Evolutionary conservation across 73 alveolate species (phyloP).

Genomic region (Blepharisma stoltei): DNA sequence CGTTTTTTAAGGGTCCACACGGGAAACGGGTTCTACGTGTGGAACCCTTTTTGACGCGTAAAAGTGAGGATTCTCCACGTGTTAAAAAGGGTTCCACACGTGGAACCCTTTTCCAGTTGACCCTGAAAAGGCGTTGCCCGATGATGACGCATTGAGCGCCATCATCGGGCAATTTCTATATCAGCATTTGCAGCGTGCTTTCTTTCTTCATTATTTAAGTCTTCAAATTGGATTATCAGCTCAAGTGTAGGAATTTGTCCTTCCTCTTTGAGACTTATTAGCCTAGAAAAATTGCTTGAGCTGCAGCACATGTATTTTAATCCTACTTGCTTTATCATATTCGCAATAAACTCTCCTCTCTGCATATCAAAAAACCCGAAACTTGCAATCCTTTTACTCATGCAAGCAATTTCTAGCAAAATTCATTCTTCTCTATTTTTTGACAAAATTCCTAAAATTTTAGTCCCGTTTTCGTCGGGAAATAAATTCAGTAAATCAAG

Average conservation of each 20-base stretch:
- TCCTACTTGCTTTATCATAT: neutral
- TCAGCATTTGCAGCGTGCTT: too few relatives aligned
- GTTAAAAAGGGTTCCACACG: too few relatives aligned
- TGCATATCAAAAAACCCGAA: neutral
- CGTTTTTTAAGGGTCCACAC: too few relatives aligned
- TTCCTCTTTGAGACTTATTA: neutral
- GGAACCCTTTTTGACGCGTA: too few relatives aligned
- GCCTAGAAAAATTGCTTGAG: neutral
- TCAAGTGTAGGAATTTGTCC: neutral
- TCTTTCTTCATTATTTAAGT: too few relatives aligned
- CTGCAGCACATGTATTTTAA: constrained; percentile 2
- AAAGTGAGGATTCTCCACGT: too few relatives aligned
- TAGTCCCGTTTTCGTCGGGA: constrained; percentile 22
- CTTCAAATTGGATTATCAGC: neutral
- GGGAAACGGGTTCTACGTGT: too few relatives aligned
- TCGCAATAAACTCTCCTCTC: neutral
- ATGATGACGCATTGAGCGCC: too few relatives aligned
- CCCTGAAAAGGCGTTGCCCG: too few relatives aligned
- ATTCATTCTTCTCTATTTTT: constrained; percentile 76
- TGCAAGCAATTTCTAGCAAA: constrained; percentile 54
- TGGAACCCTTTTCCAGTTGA: too few relatives aligned
- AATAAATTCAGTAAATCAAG: neutral
- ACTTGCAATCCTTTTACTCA: neutral
- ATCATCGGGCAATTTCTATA: too few relatives aligned
- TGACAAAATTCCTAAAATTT: constrained; percentile 58